These are phyloP conservation scores for Pleurotus citrinopileatus DNA, from an alignment of 768 basidiomycete genomes.

Conservation along the genomic window DNA sequence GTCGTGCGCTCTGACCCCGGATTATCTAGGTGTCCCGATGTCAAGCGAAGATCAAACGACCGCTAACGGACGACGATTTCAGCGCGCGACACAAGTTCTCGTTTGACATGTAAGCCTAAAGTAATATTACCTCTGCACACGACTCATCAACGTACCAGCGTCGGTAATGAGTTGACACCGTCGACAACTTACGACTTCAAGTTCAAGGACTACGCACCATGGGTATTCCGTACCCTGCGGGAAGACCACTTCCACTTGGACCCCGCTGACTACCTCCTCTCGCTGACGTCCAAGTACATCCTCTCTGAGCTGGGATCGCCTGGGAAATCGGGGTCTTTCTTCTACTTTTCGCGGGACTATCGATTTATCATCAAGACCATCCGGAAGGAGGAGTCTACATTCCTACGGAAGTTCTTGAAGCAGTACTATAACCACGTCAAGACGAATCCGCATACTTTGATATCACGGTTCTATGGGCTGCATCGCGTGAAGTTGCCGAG, in stretches of 20 bases:
- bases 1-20: slow-evolving; percentile 16
- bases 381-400: slow-evolving; percentile 91
- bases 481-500: slow-evolving; percentile 96
- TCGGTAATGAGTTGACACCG: slow-evolving; percentile 97
- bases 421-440: slow-evolving; percentile 85
- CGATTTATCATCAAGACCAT: slow-evolving; percentile 99
- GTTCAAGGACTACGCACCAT: slow-evolving; percentile 99
- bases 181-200: slow-evolving; percentile 99
- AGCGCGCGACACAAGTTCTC: slow-evolving; percentile 89
- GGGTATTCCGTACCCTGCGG: slow-evolving; percentile 94
- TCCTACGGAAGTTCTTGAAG: slow-evolving; percentile 79
- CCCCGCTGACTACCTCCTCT: slow-evolving; percentile 95
- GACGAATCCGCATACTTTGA: slow-evolving; percentile 87
- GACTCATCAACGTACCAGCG: slow-evolving; percentile 37
- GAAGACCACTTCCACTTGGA: slow-evolving; percentile 95
- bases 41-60: slow-evolving; percentile 90
- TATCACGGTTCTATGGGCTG: slow-evolving; percentile 94
- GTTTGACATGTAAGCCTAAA: slow-evolving; percentile 84
- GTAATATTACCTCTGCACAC: not conserved
- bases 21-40: slow-evolving; percentile 82
- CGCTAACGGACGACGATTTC: slow-evolving; percentile 85
- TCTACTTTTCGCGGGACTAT: slow-evolving; percentile 98
- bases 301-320: slow-evolving; percentile 96
- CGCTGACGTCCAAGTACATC: slow-evolving; percentile 96
- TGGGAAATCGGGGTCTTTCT: slow-evolving; percentile 98